Percentiles rank a stretch among this genome's conserved stretches.
These are phyloP conservation scores for Talaromyces sp. DNA, from an alignment of 2,329 filamentous ascomycete species.

Conservation along the genomic window DNA sequence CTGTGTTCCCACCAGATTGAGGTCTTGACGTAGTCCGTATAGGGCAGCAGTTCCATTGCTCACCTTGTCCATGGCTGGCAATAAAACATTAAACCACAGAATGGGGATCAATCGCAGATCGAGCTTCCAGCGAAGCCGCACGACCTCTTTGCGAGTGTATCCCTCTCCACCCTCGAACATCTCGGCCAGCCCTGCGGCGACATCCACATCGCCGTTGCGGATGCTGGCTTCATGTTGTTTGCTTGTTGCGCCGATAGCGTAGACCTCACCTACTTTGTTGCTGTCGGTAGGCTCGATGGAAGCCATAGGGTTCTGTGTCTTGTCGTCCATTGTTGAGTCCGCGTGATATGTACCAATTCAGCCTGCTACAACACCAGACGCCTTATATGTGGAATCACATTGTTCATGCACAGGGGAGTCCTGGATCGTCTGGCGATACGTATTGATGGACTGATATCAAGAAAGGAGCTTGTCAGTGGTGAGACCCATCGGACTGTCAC, in stretches of 20 bases:
- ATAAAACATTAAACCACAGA: constrained; percentile 1
- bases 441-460: neutral
- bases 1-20: constrained; percentile 2
- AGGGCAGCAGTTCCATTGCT: constrained; percentile 1
- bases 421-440: neutral
- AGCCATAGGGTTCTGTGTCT: neutral
- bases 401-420: neutral
- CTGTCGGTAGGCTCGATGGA: neutral
- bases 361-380: neutral
- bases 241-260: neutral
- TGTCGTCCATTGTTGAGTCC: neutral
- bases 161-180: constrained; percentile 4
- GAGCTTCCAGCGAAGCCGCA: constrained; percentile 9
- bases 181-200: neutral
- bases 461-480: neutral
- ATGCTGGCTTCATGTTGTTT: neutral
- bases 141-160: neutral
- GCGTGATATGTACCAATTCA: neutral
- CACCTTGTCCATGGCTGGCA: constrained; percentile 5
- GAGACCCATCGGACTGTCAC: neutral
- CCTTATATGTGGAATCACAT: neutral
- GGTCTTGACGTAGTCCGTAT: neutral
- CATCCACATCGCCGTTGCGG: neutral
- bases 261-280: neutral
- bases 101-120: constrained; percentile 1